Evolutionary conservation across 345 rosid genomes (phyloP), one percentile per base, ranked within the genome.

Genomic region (Hibiscus mutabilis): DNA sequence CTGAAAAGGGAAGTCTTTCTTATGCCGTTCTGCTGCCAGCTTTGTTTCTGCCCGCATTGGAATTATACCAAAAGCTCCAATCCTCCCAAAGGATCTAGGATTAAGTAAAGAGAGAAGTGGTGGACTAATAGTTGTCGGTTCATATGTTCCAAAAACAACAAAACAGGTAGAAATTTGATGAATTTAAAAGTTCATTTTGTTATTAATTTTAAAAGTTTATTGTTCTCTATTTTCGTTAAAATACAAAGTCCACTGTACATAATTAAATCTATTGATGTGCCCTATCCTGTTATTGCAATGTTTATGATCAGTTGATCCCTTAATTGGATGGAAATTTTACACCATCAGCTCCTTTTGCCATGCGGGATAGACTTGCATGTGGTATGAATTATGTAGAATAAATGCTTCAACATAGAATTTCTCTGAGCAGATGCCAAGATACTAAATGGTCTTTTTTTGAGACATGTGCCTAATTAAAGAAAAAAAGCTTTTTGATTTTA

Each of bases 121-220:
- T 69, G 98, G 87, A 22, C 87, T 94, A 22, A 86, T 94, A 29
- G 88, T 91, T 81, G 97, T 94, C 57, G 98, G 98, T 42, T 94
- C 98, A 59, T 94, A 89, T 85, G 98, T 94, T 74, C 96, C 98
- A 0, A 94, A 94, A 80, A 94, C 97, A 74, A 94, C 98, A 65
- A 86, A 87, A 76, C 98, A 94, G 98, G 98, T 93, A 64, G 15
- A 60, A 46, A 29, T 46, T 47, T 60, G 58, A 52, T 73, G 64
- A 40, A 40, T 49, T 74, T 77, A 40, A 12, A 68, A 18, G 59
- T 70, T 68, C 79, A 19, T 73, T 19, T 57, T 57, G 12, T 57
- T 24, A 22, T 24, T 24, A 58, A 16, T 58, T 58, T 58, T 58
- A 24, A n/a, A 69, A 19, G 56, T 72, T 68, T 79, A 24, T 73